Conservation (phyloP, 176 grass and related monocot species). For the Canna indica region DNA sequence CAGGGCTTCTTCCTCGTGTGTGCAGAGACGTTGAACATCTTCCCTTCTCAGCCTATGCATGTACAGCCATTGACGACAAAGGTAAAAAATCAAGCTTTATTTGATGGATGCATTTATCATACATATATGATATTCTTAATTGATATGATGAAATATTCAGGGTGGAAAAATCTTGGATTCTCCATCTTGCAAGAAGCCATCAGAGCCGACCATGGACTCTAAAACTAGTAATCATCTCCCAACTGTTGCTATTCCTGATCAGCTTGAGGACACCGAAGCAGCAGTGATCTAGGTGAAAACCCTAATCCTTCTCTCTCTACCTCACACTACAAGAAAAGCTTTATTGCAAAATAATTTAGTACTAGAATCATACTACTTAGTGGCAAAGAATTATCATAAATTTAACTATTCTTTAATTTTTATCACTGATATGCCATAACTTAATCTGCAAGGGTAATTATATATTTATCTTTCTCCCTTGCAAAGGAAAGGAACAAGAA, state of each 20-base stretch:
- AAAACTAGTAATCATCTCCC: too few relatives aligned
- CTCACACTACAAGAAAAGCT: too few relatives aligned
- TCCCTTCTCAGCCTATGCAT: conserved; percentile 72
- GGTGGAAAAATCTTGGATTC: background rate
- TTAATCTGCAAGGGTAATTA: too few relatives aligned
- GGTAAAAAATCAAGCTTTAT: too few relatives aligned
- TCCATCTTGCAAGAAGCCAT: background rate
- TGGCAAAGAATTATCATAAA: too few relatives aligned
- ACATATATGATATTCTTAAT: too few relatives aligned
- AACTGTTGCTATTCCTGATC: background rate
- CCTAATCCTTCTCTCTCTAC: background rate
- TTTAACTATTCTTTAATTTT: too few relatives aligned
- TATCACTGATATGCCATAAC: too few relatives aligned
- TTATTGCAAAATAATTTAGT: too few relatives aligned
- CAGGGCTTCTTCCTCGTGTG: background rate
- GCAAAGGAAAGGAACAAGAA: background rate
- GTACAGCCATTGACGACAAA: conserved; percentile 27
- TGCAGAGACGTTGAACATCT: conserved; percentile 73
- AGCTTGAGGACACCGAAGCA: background rate
- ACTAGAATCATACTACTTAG: background rate
- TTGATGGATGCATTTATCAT: too few relatives aligned
- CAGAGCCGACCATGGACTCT: background rate
- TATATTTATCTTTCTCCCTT: too few relatives aligned
- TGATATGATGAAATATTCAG: too few relatives aligned
- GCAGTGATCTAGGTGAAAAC: background rate